Evolutionary conservation across 2,329 filamentous ascomycete genomes (phyloP), one percentile per base, ranked within the genome.

Genomic region (Aspergillus sojae): DNA sequence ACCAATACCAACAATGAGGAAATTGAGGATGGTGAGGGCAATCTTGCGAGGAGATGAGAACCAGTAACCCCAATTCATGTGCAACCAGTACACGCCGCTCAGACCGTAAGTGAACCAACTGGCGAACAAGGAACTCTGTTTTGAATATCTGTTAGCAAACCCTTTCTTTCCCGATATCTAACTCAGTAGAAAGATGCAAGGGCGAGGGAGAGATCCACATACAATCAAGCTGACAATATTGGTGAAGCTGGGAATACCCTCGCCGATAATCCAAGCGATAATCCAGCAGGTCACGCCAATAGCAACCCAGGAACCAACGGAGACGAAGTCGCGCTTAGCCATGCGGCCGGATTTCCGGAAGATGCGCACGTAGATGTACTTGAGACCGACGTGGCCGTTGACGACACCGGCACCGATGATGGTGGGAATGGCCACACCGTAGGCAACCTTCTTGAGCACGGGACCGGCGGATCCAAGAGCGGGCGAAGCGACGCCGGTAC

Each of bases 371-470:
- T 89, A 91, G 62, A 91, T 81, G 67, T 89, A 89, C 72, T 89
- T 90, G 34, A 83, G 82, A 4, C 86, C 87, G 2, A 91, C 86
- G 63, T 89, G 86, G 6, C 85, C 88, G 71, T 90, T 89, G 63
- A 92, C 88, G 7, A 91, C 88, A 57, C 89, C 90, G 0, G 89
- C 88, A 56, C 91, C 85, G 48, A 91, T 80, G 65, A 91, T 91
- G 72, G 90, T 91, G 6, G 89, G 89, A 3, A 89, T 83, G 2
- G 89, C 89, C 61, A 91, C 80, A 26, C 87, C 89, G 76, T 87
- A 92, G 5, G 89, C 88, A 11, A 89, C 79, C 71, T 90, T 90
- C 54, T 84, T 82, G 60, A 91, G 75, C 0, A 83, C 71, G 2
- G 74, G 74, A 1, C 83, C 82, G 3, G 88, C 85, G 0, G 88